phyloP scores from a whole-genome alignment of 805 yeast genomes.

The Ogataea zsoltii region DNA sequence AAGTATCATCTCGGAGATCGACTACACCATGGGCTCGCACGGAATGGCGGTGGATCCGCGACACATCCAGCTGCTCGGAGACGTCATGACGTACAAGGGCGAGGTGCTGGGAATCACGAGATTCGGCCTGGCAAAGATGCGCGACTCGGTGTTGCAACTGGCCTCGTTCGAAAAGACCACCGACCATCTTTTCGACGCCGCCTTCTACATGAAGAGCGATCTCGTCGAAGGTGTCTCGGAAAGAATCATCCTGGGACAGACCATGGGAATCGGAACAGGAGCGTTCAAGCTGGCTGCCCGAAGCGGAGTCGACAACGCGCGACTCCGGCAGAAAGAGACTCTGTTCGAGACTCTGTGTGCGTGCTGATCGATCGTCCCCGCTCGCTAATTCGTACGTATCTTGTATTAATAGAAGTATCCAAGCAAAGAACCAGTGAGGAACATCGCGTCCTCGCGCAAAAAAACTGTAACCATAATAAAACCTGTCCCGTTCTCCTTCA shows the following conservation, averaged over 20 bases:
- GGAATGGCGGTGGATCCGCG: constrained; percentile 99
- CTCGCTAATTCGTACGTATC: too few species aligned
- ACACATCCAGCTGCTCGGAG: constrained; percentile 95
- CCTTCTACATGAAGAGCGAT: constrained; percentile 96
- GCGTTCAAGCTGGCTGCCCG: constrained; percentile 81
- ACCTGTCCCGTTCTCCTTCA: too few species aligned
- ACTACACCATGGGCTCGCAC: constrained; percentile 96
- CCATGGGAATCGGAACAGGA: constrained; percentile 97
- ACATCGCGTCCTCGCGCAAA: neutral
- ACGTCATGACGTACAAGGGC: constrained; percentile 98
- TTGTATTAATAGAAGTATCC: neutral
- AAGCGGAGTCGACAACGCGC: constrained; percentile 43
- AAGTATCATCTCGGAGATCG: constrained; percentile 91
- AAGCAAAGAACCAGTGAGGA: neutral
- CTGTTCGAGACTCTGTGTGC: constrained; percentile 47
- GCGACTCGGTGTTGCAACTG: constrained; percentile 94
- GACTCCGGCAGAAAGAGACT: constrained; percentile 40
- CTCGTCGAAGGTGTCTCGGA: constrained; percentile 97
- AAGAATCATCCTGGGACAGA: constrained; percentile 95
- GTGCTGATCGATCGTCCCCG: neutral
- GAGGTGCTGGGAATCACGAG: constrained; percentile 97
- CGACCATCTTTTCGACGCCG: constrained; percentile 97
- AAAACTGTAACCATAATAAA: too few species aligned
- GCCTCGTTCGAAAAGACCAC: constrained; percentile 98
- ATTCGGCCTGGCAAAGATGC: constrained; percentile 96